Evolutionary conservation across 805 yeast species (phyloP).

Genomic region (Metschnikowia orientalis): DNA sequence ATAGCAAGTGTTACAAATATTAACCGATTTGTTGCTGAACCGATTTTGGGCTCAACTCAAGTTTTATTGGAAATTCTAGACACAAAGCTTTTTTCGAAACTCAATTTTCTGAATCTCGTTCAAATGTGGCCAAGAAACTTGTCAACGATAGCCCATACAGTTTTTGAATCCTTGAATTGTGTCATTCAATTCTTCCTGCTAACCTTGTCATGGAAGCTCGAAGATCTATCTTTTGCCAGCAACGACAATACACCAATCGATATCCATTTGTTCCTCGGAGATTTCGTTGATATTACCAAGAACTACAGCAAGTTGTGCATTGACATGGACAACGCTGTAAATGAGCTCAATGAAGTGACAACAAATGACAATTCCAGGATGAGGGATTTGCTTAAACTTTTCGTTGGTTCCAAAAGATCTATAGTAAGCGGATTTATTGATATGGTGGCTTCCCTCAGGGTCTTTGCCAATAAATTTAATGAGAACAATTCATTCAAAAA

Average conservation of each 20-base stretch:
- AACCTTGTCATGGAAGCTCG: constrained; percentile 33
- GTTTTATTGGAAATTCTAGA: constrained; percentile 17
- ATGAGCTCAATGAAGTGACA: constrained; percentile 8
- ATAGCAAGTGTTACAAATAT: constrained; percentile 26
- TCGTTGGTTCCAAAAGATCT: constrained; percentile 23
- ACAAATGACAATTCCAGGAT: constrained; percentile 4
- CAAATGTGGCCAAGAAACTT: constrained; percentile 22
- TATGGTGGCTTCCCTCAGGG: constrained; percentile 28
- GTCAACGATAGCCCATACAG: constrained; percentile 10
- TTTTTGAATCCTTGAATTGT: constrained; percentile 16
- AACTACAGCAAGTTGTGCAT: constrained; percentile 13
- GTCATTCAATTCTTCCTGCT: constrained; percentile 26
- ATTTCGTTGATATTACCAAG: constrained; percentile 15
- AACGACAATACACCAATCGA: constrained; percentile 21
- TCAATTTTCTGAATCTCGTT: constrained; percentile 20
- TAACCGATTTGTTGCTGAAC: constrained; percentile 19
- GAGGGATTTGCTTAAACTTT: constrained; percentile 17
- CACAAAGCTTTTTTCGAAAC: constrained; percentile 19
- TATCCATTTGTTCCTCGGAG: constrained; percentile 22
- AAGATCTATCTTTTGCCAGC: constrained; percentile 25
- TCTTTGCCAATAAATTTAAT: constrained; percentile 30
- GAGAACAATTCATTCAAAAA: constrained; percentile 18
- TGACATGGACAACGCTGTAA: constrained; percentile 8
- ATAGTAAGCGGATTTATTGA: constrained; percentile 29
- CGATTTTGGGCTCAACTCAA: constrained; percentile 11